phyloP scores from a whole-genome alignment of 257 asterid genomes.

The Nyctanthes arbortristis region DNA sequence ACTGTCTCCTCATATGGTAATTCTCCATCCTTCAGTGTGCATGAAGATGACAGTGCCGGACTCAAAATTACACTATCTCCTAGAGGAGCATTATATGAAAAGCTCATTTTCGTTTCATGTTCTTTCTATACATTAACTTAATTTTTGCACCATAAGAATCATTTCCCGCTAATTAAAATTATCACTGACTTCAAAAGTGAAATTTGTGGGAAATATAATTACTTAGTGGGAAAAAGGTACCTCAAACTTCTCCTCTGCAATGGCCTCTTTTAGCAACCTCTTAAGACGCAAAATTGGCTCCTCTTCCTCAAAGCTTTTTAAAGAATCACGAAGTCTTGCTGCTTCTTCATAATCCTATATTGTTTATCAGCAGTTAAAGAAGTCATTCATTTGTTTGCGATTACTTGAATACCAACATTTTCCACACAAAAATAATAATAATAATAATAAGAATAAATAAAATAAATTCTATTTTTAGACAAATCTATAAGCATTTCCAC shows the following conservation, averaged over 20 bases:
- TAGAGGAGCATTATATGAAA: not conserved
- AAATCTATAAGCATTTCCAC: no score
- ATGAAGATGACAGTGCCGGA: not conserved
- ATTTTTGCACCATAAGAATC: not conserved
- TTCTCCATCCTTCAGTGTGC: not conserved
- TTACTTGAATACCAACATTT: no score
- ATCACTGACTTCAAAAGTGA: not conserved
- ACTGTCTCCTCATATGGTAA: not conserved
- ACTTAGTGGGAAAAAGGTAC: constrained; percentile 29
- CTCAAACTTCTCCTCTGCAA: constrained; percentile 75
- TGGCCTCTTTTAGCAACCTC: constrained; percentile 75
- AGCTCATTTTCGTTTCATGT: not conserved
- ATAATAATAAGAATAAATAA: no score
- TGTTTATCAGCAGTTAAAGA: not conserved
- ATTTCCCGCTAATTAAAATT: not conserved
- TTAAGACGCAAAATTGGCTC: constrained; percentile 73
- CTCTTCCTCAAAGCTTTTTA: constrained; percentile 72
- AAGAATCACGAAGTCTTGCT: constrained; percentile 80
- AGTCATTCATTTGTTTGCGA: no score
- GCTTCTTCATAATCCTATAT: constrained; percentile 72
- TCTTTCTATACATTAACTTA: not conserved
- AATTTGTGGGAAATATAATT: not conserved
- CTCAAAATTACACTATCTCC: not conserved
- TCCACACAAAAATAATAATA: no score
- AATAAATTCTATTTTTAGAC: no score